A percentile compares a stretch with the other conserved stretches of the same genome.
Conservation (phyloP, 306 rosid genomes). For the Astragalus membranaceus region DNA sequence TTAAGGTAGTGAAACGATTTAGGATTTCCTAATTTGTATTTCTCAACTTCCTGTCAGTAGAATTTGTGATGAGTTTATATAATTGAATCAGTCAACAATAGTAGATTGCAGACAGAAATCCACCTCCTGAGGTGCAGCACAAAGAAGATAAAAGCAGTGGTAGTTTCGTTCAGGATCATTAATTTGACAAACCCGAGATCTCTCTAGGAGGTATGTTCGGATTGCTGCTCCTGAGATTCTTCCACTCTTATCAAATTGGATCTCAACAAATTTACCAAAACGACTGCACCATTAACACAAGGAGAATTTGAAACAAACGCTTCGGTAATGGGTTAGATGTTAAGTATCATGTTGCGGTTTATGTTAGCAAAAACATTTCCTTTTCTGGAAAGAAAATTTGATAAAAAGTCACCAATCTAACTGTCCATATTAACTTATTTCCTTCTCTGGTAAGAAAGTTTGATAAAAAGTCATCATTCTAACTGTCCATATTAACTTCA, state of each 20-base stretch:
- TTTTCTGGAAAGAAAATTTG: slow-evolving; percentile 8
- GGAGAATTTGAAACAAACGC: slow-evolving; percentile 22
- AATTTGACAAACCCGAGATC: slow-evolving; percentile 98
- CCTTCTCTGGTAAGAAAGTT: slow-evolving; percentile 10
- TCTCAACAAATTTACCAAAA: slow-evolving; percentile 96
- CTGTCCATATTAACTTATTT: background rate
- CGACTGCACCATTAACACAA: slow-evolving; percentile 62
- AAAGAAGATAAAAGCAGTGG: slow-evolving; percentile 96
- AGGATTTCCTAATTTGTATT: slow-evolving; percentile 84
- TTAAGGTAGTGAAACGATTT: slow-evolving; percentile 91
- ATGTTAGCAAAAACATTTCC: slow-evolving; percentile 7
- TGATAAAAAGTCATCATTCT: slow-evolving; percentile 14
- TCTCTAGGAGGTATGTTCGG: slow-evolving; percentile 94
- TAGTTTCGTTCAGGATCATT: slow-evolving; percentile 97
- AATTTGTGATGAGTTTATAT: slow-evolving; percentile 17
- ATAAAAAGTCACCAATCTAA: slow-evolving; percentile 10
- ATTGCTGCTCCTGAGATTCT: slow-evolving; percentile 99
- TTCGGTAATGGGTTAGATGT: background rate
- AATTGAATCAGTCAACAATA: background rate
- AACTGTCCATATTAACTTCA: background rate
- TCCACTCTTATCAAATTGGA: slow-evolving; percentile 95
- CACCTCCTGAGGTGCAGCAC: slow-evolving; percentile 99
- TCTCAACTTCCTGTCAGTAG: slow-evolving; percentile 74
- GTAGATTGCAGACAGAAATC: slow-evolving; percentile 16
- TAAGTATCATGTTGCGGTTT: background rate